Evolutionary conservation across 1,139 yeast species (phyloP), one percentile per base, ranked within the genome.

Genomic region (Debaryomyces robertsiae): DNA sequence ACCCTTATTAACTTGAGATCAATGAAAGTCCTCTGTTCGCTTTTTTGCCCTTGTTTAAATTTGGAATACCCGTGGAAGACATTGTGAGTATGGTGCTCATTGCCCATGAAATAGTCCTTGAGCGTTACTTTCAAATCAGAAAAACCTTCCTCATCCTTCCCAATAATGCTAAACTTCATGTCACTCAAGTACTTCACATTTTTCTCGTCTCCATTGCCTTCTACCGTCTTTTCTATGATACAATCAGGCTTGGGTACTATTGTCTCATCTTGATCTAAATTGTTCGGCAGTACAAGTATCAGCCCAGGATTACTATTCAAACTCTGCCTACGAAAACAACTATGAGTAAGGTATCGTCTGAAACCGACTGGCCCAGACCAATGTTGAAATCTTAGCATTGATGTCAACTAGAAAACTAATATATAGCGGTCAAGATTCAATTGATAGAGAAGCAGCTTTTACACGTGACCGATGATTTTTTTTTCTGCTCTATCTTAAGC

Each of bases 1-100:
- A 87, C 68, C 42, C 79, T 75, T 4, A 90, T 73, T 11, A 89
- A 73, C 49, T 81, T 74, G n/a, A 87, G 62, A 58, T 89, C 96
- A 18, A 68, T 63, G 49, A 73, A 73, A 27, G 74, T 69, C 30
- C 70, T 55, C 40, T 65, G 68, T 42, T 71, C 77, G 2, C 68
- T 60, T 40, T 58, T 58, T 37, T 62, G 63, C 3, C 69, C 75
- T 42, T 63, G 65, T 33, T 53, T 52, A 50, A 34, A 57, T 49
- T 47, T 53, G 47, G 54, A 49, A 47, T 53, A 39, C 40, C 70
- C 61, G 42, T 57, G 48, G 44, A 69, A 65, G 1, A 69, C 69
- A 47, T 69, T 70, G 44, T 69, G 71, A 0, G 71, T 58, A 46
- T 70, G 75, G 50, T 73, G 73, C 7, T 61, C 56, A 46, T 73